Conservation (phyloP, 164 flowering plant species). For the Litsea cubeba region DNA sequence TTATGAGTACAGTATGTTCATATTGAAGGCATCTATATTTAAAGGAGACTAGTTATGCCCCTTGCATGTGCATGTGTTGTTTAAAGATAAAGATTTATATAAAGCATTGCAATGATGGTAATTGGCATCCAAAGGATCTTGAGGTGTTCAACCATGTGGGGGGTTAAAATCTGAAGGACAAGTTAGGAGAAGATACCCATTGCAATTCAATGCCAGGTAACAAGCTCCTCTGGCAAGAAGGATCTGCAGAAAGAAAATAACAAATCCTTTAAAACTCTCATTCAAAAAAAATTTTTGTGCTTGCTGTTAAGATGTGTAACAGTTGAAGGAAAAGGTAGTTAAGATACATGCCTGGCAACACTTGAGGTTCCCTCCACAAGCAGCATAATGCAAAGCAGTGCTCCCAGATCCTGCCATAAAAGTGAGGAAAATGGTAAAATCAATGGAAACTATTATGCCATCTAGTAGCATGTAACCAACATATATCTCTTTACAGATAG, state of each 20-base stretch:
- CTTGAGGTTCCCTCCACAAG: conserved; percentile 92
- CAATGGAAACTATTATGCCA: not conserved
- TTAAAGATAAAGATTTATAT: no score
- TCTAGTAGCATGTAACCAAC: not conserved
- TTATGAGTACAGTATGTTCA: no score
- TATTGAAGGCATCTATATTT: no score
- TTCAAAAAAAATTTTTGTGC: no score
- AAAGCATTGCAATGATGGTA: no score
- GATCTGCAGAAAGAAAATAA: conserved; percentile 44
- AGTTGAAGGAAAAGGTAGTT: not conserved
- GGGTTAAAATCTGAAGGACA: not conserved
- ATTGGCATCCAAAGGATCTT: no score
- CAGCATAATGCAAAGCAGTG: conserved; percentile 97
- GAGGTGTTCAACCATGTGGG: not conserved
- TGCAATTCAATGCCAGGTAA: conserved; percentile 78
- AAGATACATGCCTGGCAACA: conserved; percentile 75
- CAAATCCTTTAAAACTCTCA: not conserved
- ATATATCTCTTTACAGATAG: not conserved
- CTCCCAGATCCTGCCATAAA: conserved; percentile 79
- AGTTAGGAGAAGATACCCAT: conserved; percentile 52
- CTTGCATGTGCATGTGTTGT: no score
- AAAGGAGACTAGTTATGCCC: no score
- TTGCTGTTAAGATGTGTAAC: not conserved
- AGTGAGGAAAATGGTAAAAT: not conserved
- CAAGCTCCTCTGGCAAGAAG: conserved; percentile 91